Evolutionary conservation across 768 basidiomycete genomes (phyloP).

Genomic region (Phanerochaete carnosa): DNA sequence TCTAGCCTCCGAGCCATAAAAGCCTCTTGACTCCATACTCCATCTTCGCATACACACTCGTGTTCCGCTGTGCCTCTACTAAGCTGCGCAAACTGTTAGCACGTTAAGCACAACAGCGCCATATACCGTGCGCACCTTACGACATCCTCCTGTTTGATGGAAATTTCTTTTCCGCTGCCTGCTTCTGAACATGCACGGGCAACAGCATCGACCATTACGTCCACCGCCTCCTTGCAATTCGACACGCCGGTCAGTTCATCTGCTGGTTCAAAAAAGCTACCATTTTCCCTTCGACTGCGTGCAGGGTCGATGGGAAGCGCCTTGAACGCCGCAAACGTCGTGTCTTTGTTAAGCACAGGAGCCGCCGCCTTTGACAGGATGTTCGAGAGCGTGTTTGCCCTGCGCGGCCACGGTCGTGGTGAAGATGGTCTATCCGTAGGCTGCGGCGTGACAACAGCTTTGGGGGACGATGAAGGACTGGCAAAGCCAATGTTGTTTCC

Average conservation of each 20-base stretch:
- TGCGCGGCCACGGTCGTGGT: slow-evolving; percentile 9
- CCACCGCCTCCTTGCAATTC: slow-evolving; percentile 76
- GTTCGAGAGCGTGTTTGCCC: slow-evolving; percentile 25
- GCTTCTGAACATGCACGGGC: slow-evolving; percentile 62
- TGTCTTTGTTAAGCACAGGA: slow-evolving; percentile 31
- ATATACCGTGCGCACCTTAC: slow-evolving; percentile 55
- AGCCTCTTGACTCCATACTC: slow-evolving; percentile 91
- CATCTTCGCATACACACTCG: slow-evolving; percentile 86
- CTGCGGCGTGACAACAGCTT: slow-evolving; percentile 7
- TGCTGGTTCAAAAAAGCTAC: slow-evolving; percentile 52
- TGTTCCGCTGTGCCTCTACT: slow-evolving; percentile 80
- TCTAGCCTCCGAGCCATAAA: slow-evolving; percentile 77
- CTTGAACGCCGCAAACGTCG: slow-evolving; percentile 73
- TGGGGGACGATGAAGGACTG: slow-evolving; percentile 18
- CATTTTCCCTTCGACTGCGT: slow-evolving; percentile 42
- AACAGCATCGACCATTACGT: slow-evolving; percentile 71
- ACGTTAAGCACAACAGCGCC: not conserved
- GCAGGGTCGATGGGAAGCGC: slow-evolving; percentile 71
- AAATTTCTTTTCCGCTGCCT: slow-evolving; percentile 43
- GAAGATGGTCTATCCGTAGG: slow-evolving; percentile 5
- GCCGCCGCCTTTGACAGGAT: slow-evolving; percentile 37
- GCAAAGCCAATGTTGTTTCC: slow-evolving; percentile 54
- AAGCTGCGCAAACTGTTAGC: slow-evolving; percentile 42
- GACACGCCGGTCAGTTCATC: slow-evolving; percentile 59
- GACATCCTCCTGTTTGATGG: slow-evolving; percentile 68